phyloP scores from a whole-genome alignment of 805 yeast species.

The Starmerella stellata region DNA sequence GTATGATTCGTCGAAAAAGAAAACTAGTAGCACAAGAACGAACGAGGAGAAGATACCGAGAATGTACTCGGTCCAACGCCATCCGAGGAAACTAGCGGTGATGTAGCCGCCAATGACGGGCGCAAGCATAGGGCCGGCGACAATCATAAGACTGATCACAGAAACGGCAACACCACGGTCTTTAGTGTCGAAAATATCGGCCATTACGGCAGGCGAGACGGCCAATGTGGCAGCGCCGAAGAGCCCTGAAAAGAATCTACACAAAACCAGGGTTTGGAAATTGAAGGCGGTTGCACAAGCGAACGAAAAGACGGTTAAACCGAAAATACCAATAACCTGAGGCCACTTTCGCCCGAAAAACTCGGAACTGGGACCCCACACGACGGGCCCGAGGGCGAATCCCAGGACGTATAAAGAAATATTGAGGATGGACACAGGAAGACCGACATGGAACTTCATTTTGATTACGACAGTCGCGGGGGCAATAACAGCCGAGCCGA shows the following conservation, averaged over 20 bases:
- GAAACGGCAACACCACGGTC: constrained; percentile 12
- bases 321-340: constrained; percentile 31
- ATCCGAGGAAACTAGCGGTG: constrained; percentile 54
- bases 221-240: constrained; percentile 49
- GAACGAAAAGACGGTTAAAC: constrained; percentile 16
- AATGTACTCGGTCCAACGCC: constrained; percentile 40
- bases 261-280: constrained; percentile 28
- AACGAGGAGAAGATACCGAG: constrained; percentile 27
- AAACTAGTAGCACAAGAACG: constrained; percentile 24
- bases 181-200: constrained; percentile 10
- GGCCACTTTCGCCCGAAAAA: constrained; percentile 49
- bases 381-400: constrained; percentile 75
- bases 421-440: constrained; percentile 51
- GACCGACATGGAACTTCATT: constrained; percentile 39
- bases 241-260: constrained; percentile 64
- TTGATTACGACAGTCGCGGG: constrained; percentile 34
- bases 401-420: constrained; percentile 71
- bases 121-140: constrained; percentile 17
- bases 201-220: constrained; percentile 11
- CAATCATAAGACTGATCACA: constrained; percentile 7
- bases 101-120: constrained; percentile 32
- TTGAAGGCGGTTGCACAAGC: constrained; percentile 13
- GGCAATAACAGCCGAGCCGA: constrained; percentile 41
- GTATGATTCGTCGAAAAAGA: constrained; percentile 23
- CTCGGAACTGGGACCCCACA: constrained; percentile 79